Conservation (phyloP, 306 rosid species). For the Luffa acutangula region DNA sequence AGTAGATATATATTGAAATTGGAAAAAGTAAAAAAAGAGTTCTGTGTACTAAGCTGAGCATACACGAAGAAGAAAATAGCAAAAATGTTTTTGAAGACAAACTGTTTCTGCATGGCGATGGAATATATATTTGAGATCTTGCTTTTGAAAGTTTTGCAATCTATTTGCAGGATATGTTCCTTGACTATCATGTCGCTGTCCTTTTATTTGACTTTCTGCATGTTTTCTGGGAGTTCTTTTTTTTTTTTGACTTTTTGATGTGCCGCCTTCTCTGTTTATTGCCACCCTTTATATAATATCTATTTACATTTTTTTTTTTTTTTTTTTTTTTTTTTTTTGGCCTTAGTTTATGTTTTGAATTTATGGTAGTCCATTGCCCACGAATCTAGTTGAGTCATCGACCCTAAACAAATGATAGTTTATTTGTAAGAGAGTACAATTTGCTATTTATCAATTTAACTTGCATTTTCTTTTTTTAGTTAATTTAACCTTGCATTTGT, state of each 20-base stretch:
- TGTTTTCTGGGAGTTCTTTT: background rate
- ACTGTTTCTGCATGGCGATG: background rate
- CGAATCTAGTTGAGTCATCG: background rate
- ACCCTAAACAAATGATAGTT: background rate
- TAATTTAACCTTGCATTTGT: background rate
- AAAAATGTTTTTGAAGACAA: background rate
- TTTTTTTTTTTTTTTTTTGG: background rate
- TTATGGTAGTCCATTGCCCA: background rate
- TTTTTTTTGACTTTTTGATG: background rate
- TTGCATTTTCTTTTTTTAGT: background rate
- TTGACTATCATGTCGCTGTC: constrained; percentile 4
- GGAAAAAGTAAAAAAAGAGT: background rate
- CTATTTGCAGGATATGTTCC: constrained; percentile 11
- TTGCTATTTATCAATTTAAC: background rate
- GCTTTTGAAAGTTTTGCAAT: background rate
- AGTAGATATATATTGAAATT: background rate
- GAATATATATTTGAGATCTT: background rate
- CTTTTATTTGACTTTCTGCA: background rate
- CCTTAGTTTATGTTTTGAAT: background rate
- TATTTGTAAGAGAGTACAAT: background rate
- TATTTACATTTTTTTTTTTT: background rate
- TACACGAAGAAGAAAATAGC: background rate
- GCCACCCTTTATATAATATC: background rate
- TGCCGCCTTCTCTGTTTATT: background rate
- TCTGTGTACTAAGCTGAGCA: background rate